These are phyloP conservation scores for Hyphopichia burtonii DNA, from an alignment of 1,139 yeast species.

Conservation along the genomic window DNA sequence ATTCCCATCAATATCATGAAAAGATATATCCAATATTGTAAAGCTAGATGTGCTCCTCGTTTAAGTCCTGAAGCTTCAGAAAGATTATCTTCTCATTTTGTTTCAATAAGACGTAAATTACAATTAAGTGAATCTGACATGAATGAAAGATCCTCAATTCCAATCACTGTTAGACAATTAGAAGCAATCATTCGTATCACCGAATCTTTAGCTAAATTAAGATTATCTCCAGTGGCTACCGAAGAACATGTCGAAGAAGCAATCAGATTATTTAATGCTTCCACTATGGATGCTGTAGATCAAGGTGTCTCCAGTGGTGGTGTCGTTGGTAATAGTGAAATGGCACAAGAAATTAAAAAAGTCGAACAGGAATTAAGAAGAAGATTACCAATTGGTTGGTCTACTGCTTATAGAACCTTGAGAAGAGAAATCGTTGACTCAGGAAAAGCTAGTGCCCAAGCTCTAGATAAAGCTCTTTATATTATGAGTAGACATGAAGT, in stretches of 20 bases:
- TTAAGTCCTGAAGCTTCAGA: constrained; percentile 88
- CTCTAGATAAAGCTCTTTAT: constrained; percentile 80
- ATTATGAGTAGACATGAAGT: constrained; percentile 85
- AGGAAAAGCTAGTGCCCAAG: constrained; percentile 63
- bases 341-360: constrained; percentile 67
- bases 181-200: constrained; percentile 97
- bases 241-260: constrained; percentile 96
- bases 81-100: constrained; percentile 90
- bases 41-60: constrained; percentile 89
- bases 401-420: constrained; percentile 83
- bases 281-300: constrained; percentile 96
- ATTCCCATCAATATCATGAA: constrained; percentile 90
- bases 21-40: constrained; percentile 87
- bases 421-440: constrained; percentile 81
- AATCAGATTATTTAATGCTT: constrained; percentile 87
- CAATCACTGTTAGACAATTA: constrained; percentile 94
- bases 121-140: constrained; percentile 79
- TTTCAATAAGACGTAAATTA: constrained; percentile 81
- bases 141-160: constrained; percentile 91
- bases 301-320: constrained; percentile 62
- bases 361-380: constrained; percentile 86
- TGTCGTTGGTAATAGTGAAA: constrained; percentile 45
- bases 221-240: constrained; percentile 78
- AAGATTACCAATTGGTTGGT: constrained; percentile 95
- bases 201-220: constrained; percentile 88